Base-by-base conservation (phyloP, 441 rosid genomes). In the Eruca vesicaria region DNA sequence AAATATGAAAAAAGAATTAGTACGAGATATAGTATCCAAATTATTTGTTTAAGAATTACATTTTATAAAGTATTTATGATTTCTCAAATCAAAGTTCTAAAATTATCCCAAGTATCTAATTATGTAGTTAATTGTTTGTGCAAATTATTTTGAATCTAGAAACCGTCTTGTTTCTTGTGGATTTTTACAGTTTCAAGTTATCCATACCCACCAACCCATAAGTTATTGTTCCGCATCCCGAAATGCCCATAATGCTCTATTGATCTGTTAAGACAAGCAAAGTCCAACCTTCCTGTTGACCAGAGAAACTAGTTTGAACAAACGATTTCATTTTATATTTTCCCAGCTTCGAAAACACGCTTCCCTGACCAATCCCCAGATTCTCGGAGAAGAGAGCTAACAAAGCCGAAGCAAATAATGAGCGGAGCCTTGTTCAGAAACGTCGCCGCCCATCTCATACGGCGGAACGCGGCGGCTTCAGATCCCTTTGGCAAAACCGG, bases 371-470 rank as follows among this genome's bases (percentile, higher is more conserved):
- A 38, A 61, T 7, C 29, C 77, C 71, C n/a, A 31, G 9, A 66
- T 31, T 32, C 21, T 28, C 12, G 19, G 63, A n/a, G 48, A 41
- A 29, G n/a, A n/a, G n/a, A n/a, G 32, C 58, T 19, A 9, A 48
- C 9, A 15, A 6, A 21, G 16, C 31, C 31, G 32, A 14, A 38
- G 14, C 53, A 65, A n/a, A 38, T 12, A 66, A 88, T 89, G 93
- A 82, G 86, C 69, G 78, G 82, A 9, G 79, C 76, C 7, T 72
- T 83, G 66, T 66, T 75, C 66, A 72, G 84, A 55, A 78, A 26
- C 9, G 60, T 43, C 38, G 26, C 72, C 43, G 55, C 26, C 9
- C 67, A 52, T 19, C 20, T 71, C 2, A 15, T 71, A 43, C 72
- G 61, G 43, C 65, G 69, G 8, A 43, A 72, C 61, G 19, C 45